A percentile compares a stretch with the other conserved stretches of the same genome.
Evolutionary conservation across 345 rosid species (phyloP).

Genomic region (Murraya paniculata): DNA sequence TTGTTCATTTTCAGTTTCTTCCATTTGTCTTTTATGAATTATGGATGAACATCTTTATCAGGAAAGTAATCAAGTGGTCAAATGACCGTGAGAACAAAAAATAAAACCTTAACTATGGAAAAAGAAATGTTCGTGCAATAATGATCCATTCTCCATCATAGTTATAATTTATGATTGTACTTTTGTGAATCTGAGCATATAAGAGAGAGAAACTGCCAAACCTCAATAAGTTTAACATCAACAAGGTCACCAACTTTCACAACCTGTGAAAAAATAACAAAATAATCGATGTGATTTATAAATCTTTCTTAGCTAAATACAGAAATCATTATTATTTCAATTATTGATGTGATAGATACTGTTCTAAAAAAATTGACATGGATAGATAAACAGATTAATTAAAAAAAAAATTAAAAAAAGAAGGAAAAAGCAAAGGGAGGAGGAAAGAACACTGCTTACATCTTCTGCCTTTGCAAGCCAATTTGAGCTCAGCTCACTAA

Average conservation of each 20-base stretch:
- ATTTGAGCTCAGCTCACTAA: slow-evolving; percentile 82
- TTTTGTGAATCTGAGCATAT: slow-evolving; percentile 6
- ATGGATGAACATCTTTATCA: background rate
- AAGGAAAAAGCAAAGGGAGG: background rate
- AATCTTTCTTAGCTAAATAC: background rate
- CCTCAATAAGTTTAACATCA: slow-evolving; percentile 97
- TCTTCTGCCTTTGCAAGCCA: slow-evolving; percentile 98
- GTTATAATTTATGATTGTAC: background rate
- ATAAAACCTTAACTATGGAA: background rate
- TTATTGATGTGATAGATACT: too few relatives aligned
- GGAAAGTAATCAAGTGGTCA: background rate
- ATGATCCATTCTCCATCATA: background rate
- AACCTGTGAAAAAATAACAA: slow-evolving; percentile 44
- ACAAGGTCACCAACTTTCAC: slow-evolving; percentile 83
- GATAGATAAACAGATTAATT: background rate
- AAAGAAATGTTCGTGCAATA: background rate
- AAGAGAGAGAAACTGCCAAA: slow-evolving; percentile 24
- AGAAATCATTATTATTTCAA: background rate
- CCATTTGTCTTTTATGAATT: background rate
- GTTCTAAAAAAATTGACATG: background rate
- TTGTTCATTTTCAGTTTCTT: background rate
- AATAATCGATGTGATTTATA: slow-evolving; percentile 4
- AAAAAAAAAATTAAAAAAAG: background rate
- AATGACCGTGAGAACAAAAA: background rate
- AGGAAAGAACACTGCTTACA: slow-evolving; percentile 41